Conservation (phyloP, 306 rosid genomes). For the Lotus japonicus region DNA sequence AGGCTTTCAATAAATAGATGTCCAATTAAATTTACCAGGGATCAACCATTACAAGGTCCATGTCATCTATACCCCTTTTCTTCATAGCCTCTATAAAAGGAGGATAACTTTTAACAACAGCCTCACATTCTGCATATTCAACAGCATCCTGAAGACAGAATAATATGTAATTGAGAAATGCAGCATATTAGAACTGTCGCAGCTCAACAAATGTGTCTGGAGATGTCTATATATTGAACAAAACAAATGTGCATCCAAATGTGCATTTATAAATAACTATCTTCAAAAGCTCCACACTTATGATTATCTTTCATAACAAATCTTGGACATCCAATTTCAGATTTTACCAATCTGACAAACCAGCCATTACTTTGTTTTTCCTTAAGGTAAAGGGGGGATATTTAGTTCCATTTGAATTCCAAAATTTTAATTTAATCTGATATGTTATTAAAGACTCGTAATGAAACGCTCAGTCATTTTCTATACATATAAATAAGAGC, state of each 20-base stretch:
- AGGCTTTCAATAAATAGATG: not conserved
- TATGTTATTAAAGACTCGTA: not conserved
- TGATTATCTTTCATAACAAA: constrained; percentile 4
- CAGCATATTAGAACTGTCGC: not conserved
- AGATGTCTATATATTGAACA: no score
- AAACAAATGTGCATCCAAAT: no score
- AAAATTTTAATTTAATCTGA: not conserved
- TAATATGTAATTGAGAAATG: not conserved
- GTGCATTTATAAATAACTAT: not conserved
- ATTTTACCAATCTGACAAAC: not conserved
- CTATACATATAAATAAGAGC: constrained; percentile 14
- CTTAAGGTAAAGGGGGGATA: not conserved
- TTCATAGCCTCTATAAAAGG: constrained; percentile 92
- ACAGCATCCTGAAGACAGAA: constrained; percentile 58
- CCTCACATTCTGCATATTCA: constrained; percentile 95
- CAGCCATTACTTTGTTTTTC: not conserved
- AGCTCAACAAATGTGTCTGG: not conserved
- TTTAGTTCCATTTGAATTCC: not conserved
- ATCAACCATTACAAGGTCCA: constrained; percentile 96
- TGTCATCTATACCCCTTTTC: constrained; percentile 93
- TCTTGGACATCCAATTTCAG: constrained; percentile 2
- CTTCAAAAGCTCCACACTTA: not conserved
- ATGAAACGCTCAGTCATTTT: not conserved
- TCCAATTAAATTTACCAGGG: constrained; percentile 52
- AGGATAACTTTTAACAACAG: constrained; percentile 74